These are phyloP conservation scores for Diutina pseudorugosa DNA, from an alignment of 1,139 yeast genomes.

Conservation along the genomic window DNA sequence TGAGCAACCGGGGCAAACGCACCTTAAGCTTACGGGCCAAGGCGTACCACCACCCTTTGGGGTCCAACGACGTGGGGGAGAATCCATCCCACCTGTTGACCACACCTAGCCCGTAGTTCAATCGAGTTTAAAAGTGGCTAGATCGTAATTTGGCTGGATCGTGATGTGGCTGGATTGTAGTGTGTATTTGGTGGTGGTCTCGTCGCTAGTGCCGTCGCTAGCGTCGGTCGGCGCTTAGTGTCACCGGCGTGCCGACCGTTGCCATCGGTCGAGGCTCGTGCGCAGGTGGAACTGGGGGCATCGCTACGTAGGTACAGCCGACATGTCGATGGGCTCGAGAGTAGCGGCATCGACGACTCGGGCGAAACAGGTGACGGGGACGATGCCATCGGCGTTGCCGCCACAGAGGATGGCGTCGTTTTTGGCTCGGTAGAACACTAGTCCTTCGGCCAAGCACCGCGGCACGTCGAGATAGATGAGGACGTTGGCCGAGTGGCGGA, in stretches of 20 bases:
- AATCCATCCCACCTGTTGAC: too few species aligned
- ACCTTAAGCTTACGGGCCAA: background rate
- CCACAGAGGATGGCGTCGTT: conserved; percentile 67
- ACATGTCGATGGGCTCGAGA: background rate
- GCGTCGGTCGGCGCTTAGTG: background rate
- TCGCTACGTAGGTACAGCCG: background rate
- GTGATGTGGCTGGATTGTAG: too few species aligned
- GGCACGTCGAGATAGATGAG: conserved; percentile 50
- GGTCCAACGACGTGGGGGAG: background rate
- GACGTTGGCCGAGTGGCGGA: conserved; percentile 48
- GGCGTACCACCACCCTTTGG: background rate
- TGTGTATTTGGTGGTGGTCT: too few species aligned
- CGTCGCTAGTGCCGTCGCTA: too few species aligned
- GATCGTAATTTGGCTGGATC: too few species aligned
- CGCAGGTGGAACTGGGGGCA: background rate
- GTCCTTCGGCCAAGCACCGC: conserved; percentile 30
- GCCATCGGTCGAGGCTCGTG: background rate
- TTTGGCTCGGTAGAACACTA: conserved; percentile 48
- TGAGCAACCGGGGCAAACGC: background rate
- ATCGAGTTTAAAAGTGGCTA: too few species aligned
- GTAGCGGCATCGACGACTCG: background rate
- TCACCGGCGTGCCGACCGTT: background rate
- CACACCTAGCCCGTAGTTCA: too few species aligned
- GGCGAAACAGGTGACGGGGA: background rate
- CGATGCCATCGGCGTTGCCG: conserved; percentile 30